Evolutionary conservation across 2,329 filamentous ascomycete species (phyloP).

Genomic region (Colletotrichum horii): DNA sequence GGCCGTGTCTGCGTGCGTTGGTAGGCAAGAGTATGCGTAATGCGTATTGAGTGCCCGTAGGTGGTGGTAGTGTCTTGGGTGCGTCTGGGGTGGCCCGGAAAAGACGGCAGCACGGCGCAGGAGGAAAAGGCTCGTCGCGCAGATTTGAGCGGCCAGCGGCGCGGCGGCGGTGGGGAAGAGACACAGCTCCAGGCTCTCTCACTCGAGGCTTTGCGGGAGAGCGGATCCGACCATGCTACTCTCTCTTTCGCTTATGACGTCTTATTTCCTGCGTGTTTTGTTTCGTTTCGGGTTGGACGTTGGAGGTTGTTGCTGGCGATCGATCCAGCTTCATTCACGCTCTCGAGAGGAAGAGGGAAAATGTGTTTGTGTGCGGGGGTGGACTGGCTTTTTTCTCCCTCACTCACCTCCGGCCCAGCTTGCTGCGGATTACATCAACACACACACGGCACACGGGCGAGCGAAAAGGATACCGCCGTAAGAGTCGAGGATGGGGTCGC

Average conservation of each 20-base stretch:
- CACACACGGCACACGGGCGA: not conserved
- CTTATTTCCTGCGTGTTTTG: not conserved
- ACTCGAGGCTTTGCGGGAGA: not conserved
- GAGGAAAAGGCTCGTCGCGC: constrained; percentile 1
- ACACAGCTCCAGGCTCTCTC: not conserved
- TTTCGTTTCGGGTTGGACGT: not conserved
- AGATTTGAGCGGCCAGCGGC: not conserved
- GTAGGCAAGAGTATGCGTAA: not conserved
- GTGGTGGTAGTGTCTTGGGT: not conserved
- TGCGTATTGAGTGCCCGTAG: no score
- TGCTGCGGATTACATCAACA: constrained; percentile 13
- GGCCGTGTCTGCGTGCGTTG: not conserved
- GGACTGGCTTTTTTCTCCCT: not conserved
- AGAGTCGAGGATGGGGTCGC: constrained; percentile 7
- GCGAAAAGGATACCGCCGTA: not conserved
- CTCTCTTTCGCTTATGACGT: not conserved
- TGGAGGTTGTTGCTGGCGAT: not conserved
- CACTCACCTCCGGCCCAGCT: not conserved
- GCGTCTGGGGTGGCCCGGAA: not conserved
- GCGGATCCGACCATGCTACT: not conserved
- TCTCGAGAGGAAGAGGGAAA: not conserved
- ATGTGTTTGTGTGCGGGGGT: not conserved
- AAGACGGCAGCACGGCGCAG: not conserved
- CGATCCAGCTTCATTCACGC: not conserved
- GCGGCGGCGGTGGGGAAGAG: not conserved